Conservation (phyloP, 768 basidiomycete species). For the Hygrocybe punicea region DNA sequence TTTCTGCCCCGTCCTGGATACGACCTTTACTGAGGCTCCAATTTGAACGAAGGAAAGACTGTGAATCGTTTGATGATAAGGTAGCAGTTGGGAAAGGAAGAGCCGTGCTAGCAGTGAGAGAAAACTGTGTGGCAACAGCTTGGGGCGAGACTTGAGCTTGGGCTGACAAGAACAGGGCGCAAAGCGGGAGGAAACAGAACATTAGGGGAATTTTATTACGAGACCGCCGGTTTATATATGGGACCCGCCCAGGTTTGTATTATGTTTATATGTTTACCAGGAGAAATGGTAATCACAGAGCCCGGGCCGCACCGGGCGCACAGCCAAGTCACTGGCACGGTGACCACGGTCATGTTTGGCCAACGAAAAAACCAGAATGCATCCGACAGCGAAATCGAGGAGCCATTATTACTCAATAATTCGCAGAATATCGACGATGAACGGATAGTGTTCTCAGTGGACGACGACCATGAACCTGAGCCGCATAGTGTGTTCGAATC, state of each 20-base stretch:
- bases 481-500: conserved; percentile 34
- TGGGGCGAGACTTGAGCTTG: conserved; percentile 30
- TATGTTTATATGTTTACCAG: background rate
- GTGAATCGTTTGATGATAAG: conserved; percentile 47
- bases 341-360: conserved; percentile 15
- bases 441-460: conserved; percentile 49
- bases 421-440: conserved; percentile 40
- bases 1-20: conserved; percentile 53
- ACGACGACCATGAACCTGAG: conserved; percentile 52
- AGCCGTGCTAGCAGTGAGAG: conserved; percentile 56
- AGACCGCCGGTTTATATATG: too few species aligned
- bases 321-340: background rate
- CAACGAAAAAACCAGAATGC: conserved; percentile 28
- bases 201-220: background rate
- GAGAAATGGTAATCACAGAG: background rate
- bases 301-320: background rate
- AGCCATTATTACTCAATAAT: conserved; percentile 55
- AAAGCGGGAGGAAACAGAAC: conserved; percentile 11
- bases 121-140: conserved; percentile 48
- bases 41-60: conserved; percentile 47
- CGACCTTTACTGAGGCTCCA: conserved; percentile 63
- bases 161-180: conserved; percentile 15
- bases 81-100: conserved; percentile 66
- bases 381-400: conserved; percentile 42
- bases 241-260: background rate